Base-by-base conservation (phyloP, 2,329 filamentous ascomycete species). In the Domatiomyces catenatus region DNA sequence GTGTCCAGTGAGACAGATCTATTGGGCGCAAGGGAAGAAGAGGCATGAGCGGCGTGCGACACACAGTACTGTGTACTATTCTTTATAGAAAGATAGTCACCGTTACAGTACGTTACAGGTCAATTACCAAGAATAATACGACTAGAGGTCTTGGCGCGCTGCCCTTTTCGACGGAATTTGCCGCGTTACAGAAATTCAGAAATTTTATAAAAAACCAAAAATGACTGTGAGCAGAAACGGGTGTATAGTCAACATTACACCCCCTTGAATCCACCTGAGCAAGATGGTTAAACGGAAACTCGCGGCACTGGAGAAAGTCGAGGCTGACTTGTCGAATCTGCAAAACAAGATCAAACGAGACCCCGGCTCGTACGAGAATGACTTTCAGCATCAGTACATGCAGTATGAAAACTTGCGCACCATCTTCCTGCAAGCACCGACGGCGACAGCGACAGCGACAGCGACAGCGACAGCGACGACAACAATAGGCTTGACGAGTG, bases 331-430 rank as follows among this genome's bases (percentile, higher is more conserved):
- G 76, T 81, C 87, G 56, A 92, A 84, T 68, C 72, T 95, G 48
- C 88, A 94, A 65, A 86, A 94, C 73, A 94, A 94, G 71, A 88
- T 94, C 63, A 79, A 84, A 57, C 78, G 83, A 66, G 89, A 95
- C 69, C 87, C 89, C 45, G 79, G 81, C 62, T 93, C 88, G 2
- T 96, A 96, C 68, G 78, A 83, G 54, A 86, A 93, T 58, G 90
- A 95, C 63, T 94, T 94, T 62, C 70, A 81, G 57, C 82, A 83
- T 62, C 86, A 95, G 67, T 93, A 86, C 75, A 80, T 83, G 63
- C 89, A 94, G 66, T 96, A 95, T 75, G 82, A 89, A 66, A 83
- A 86, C 20, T 85, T 94, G 64, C 81, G 86, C 54, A 87, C 94
- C 63, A 87, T 96, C 59, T 95, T 96, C 69, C 76, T 94, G 61